Conservation (phyloP, 495 filamentous ascomycete genomes). For the Chaetomium cochliodes region DNA sequence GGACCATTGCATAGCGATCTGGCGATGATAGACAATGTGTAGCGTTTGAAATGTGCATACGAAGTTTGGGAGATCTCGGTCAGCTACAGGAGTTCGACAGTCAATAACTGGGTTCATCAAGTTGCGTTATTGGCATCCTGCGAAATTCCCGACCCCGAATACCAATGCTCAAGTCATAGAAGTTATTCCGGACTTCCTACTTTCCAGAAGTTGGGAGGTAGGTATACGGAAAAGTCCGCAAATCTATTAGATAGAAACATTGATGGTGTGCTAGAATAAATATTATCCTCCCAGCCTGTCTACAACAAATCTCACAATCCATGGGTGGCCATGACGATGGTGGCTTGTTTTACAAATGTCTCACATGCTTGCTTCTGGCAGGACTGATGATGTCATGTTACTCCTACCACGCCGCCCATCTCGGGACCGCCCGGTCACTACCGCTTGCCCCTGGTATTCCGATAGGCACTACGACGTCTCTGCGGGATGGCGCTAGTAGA, state of each 20-base stretch:
- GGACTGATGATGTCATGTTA: conserved; percentile 10
- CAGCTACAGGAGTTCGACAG: too few species aligned
- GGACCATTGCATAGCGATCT: conserved; percentile 20
- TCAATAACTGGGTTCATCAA: too few species aligned
- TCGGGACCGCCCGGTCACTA: conserved; percentile 8
- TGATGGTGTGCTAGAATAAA: too few species aligned
- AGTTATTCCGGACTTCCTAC: too few species aligned
- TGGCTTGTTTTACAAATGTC: background rate
- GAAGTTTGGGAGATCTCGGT: too few species aligned
- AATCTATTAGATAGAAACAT: too few species aligned
- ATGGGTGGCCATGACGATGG: background rate
- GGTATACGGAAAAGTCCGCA: too few species aligned
- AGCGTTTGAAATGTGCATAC: conserved; percentile 6
- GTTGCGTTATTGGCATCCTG: too few species aligned
- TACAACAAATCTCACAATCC: background rate
- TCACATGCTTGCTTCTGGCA: background rate
- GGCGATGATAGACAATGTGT: conserved; percentile 11
- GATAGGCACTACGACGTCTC: background rate
- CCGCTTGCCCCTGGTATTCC: background rate
- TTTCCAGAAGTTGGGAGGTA: too few species aligned
- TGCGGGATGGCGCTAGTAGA: background rate
- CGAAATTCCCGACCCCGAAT: too few species aligned
- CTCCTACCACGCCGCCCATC: background rate
- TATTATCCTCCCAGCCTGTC: too few species aligned
- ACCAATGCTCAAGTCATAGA: too few species aligned